Base-by-base conservation (phyloP, 352 stramenopile genomes). In the Globisporangium emineosum region DNA sequence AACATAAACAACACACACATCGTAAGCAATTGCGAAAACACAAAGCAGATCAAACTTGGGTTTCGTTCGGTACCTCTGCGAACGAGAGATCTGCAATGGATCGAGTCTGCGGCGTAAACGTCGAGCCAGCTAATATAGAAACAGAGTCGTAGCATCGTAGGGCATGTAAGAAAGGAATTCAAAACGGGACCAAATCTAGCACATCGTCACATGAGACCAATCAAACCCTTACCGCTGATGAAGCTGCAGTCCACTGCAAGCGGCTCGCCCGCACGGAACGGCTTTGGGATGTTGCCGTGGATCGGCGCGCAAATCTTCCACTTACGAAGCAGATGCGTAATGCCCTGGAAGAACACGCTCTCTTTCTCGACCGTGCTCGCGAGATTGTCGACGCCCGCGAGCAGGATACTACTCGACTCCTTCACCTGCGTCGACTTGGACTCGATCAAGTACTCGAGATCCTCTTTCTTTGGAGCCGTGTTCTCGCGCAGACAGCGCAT, bases 291-390 rank as follows among this genome's bases (percentile, higher is more conserved):
- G 27, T 89, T 94, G 53, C 87, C 87, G 58, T 96, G 87, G 30
- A 93, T 90, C 13, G 87, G 87, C 47, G 87, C 87, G 52, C 83
- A 93, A 45, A 96, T 81, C 62, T 94, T 94, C 87, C 87, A 96
- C 58, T 90, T 91, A 57, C 77, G 81, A 47, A 94, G 70, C 62
- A 94, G 75, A n/a, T 91, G 78, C 64, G 68, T 81, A 37, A 93
- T 76, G 27, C 85, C 87, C 40, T 90, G 76, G 54, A 96, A 96
- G 59, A 96, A 96, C 3, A 91, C 74, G 60, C 82, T 88, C 61
- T 96, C 87, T 45, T 92, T 96, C 57, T 81, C 75, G 19, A 94
- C 82, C 2, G 83, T 91, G 49, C 67, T 76, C 19, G 86, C 77
- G 45, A 94, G 64, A 13, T 79, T 79, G 54, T 91, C 83, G 9